These are phyloP conservation scores for Adansonia grandidieri DNA, from an alignment of 441 rosid genomes.

Conservation along the genomic window DNA sequence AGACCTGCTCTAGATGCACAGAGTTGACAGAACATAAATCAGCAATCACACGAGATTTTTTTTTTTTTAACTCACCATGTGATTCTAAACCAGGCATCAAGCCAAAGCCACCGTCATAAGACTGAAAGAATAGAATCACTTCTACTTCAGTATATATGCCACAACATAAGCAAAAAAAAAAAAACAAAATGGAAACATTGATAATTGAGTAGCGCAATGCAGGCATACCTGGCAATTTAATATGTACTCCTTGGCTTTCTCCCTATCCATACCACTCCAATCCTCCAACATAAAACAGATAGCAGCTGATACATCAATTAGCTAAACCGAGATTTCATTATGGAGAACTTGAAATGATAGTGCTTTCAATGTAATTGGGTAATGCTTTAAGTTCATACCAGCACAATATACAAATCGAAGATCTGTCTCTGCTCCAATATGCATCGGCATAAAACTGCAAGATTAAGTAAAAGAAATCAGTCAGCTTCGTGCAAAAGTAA, in stretches of 20 bases:
- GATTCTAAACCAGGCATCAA: constrained; percentile 90
- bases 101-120: constrained; percentile 98
- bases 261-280: constrained; percentile 91
- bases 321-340: constrained; percentile 31
- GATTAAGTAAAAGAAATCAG: constrained; percentile 25
- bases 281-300: constrained; percentile 74
- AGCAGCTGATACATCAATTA: constrained; percentile 68
- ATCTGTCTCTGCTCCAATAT: constrained; percentile 87
- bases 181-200: constrained; percentile 13
- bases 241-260: constrained; percentile 76
- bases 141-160: constrained; percentile 20
- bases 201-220: constrained; percentile 3
- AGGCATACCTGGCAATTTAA: constrained; percentile 72
- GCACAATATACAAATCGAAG: constrained; percentile 94
- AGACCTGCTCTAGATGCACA: background rate
- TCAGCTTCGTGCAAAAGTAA: constrained; percentile 9
- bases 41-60: background rate
- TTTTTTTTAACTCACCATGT: constrained; percentile 71
- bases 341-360: constrained; percentile 24
- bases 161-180: constrained; percentile 5
- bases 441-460: constrained; percentile 84
- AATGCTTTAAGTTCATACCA: constrained; percentile 58
- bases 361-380: constrained; percentile 19
- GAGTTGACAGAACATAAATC: background rate
- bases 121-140: constrained; percentile 51